Evolutionary conservation across 1,139 yeast genomes (phyloP).

Genomic region (Geotrichum candidum): DNA sequence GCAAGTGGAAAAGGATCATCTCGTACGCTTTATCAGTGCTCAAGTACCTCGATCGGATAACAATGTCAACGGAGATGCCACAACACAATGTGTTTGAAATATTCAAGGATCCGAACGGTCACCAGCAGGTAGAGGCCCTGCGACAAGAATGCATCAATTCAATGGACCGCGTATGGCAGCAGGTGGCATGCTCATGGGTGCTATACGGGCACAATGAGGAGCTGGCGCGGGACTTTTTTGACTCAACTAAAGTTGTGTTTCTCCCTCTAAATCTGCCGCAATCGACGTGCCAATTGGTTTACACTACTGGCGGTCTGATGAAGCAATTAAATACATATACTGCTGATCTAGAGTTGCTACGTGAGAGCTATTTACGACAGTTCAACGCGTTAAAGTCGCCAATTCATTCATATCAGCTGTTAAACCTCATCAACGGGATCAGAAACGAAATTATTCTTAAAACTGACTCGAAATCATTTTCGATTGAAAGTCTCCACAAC

Average conservation of each 20-base stretch:
- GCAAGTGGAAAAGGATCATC: slow-evolving; percentile 4
- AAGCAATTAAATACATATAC: slow-evolving; percentile 6
- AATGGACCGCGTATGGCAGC: slow-evolving; percentile 26
- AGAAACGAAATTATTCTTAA: slow-evolving; percentile 21
- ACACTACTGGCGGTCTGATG: slow-evolving; percentile 15
- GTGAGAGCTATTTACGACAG: slow-evolving; percentile 9
- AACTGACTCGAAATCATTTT: slow-evolving; percentile 21
- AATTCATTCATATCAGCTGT: slow-evolving; percentile 19
- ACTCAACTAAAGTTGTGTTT: slow-evolving; percentile 2
- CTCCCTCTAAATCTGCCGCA: slow-evolving; percentile 13
- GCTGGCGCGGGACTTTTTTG: slow-evolving; percentile 9
- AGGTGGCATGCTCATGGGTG: slow-evolving; percentile 26
- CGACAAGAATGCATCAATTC: slow-evolving; percentile 21
- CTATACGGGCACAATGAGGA: slow-evolving; percentile 24
- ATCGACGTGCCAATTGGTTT: slow-evolving; percentile 11
- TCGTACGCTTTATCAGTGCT: slow-evolving; percentile 2
- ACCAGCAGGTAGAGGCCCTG: slow-evolving; percentile 21
- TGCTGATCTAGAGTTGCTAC: slow-evolving; percentile 6
- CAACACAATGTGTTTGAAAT: slow-evolving; percentile 10
- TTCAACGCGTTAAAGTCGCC: slow-evolving; percentile 20
- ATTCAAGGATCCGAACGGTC: slow-evolving; percentile 21
- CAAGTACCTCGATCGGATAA: slow-evolving; percentile 1
- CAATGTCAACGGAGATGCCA: background rate
- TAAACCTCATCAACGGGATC: slow-evolving; percentile 18
- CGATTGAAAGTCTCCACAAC: slow-evolving; percentile 15